Percentiles rank a stretch among this genome's conserved stretches.
phyloP scores from a whole-genome alignment of 2,329 filamentous ascomycete genomes.

The Pyrenochaeta sp. region DNA sequence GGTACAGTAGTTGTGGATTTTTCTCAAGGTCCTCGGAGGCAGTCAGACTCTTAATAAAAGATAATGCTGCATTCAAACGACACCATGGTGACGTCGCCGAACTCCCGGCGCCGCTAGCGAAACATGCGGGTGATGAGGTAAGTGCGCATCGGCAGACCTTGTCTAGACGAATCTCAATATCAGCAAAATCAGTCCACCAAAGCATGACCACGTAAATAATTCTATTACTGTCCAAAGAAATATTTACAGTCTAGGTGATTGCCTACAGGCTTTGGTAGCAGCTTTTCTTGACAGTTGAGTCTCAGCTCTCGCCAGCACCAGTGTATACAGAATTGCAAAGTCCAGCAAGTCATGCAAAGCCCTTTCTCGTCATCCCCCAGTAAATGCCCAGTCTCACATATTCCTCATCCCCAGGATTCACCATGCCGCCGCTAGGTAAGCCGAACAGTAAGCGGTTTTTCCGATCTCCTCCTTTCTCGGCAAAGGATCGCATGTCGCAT shows the following conservation, averaged over 20 bases:
- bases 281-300: neutral
- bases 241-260: neutral
- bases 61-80: conserved; percentile 32
- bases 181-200: conserved; percentile 26
- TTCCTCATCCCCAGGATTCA: conserved; percentile 4
- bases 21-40: conserved; percentile 10
- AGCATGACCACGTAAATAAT: conserved; percentile 19
- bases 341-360: neutral
- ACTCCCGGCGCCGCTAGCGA: conserved; percentile 33
- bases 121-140: conserved; percentile 31
- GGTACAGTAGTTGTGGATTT: neutral
- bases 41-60: conserved; percentile 37
- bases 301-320: neutral
- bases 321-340: neutral
- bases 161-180: conserved; percentile 18
- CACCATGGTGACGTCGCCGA: conserved; percentile 51
- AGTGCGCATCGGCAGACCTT: conserved; percentile 35
- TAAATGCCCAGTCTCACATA: conserved; percentile 1
- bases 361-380: conserved; percentile 1
- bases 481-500: conserved; percentile 22
- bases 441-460: conserved; percentile 22
- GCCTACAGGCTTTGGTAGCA: neutral
- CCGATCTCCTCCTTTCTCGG: conserved; percentile 22
- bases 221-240: conserved; percentile 3
- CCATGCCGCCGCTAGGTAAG: conserved; percentile 22